Base-by-base conservation (phyloP, 2,329 filamentous ascomycete genomes). In the Alternaria sp. region DNA sequence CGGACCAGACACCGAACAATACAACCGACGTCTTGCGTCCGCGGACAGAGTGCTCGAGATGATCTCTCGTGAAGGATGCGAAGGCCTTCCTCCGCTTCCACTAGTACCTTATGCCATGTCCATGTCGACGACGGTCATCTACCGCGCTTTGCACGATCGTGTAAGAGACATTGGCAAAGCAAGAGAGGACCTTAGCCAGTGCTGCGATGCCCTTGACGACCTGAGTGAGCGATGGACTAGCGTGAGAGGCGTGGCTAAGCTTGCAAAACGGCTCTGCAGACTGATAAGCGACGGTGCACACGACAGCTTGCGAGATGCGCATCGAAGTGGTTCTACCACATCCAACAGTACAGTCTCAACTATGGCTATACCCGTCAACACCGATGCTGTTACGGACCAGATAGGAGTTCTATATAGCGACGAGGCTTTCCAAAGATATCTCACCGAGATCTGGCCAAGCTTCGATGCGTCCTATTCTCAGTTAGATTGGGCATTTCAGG, bases 121-220 rank as follows among this genome's bases (percentile, higher is more conserved):
- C 25, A 60, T 60, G 57, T 53, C 49, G 3, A 60, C 57, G 11
- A 60, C 57, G 15, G 57, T 47, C n/a, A 55, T 60, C 26, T 60
- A 60, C 20, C 57, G 57, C 1, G 57, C 49, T 11, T 28, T 60
- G 6, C 49, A 60, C 11, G 57, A 60, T 20, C 49, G 57, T 41
- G 41, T 30, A 37, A 54, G 57, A 37, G 41, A 55, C 5, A 37
- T 60, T 37, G 8, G 20, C 6, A 23, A 11, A 11, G 57, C 57
- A 28, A 3, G 25, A 33, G 20, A 11, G 6, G 49, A 55, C 11
- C 41, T 60, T 15, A 11, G 43, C 6, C 41, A 30, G 20, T 60
- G 57, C 15, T 60, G 57, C 43, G 41, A 54, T 3, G n/a, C 18
- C 6, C 49, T 60, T 10, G 57, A 60, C 18, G 20, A 10, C 10